Conservation (phyloP, 352 stramenopile species). For the Phytopythium cucurbitacearum region DNA sequence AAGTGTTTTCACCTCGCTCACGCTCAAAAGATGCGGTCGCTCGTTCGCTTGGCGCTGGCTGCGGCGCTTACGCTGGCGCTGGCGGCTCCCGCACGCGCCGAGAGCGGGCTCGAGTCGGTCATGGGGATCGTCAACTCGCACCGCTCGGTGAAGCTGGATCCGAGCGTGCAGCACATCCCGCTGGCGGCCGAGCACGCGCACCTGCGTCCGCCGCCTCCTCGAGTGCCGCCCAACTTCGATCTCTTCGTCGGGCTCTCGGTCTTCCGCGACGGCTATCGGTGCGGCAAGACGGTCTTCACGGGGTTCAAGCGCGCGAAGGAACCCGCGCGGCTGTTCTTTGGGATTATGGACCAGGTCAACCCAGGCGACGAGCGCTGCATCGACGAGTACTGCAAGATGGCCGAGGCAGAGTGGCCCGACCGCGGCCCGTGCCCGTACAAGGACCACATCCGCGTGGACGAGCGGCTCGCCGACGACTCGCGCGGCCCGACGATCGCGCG, state of each 20-base stretch:
- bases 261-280: slow-evolving; percentile 79
- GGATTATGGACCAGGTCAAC: slow-evolving; percentile 83
- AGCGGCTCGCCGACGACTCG: slow-evolving; percentile 62
- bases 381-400: slow-evolving; percentile 78
- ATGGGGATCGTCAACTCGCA: slow-evolving; percentile 60
- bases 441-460: slow-evolving; percentile 68
- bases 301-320: slow-evolving; percentile 66
- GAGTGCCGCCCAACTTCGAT: slow-evolving; percentile 47
- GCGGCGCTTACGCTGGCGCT: slow-evolving; percentile 11
- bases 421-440: slow-evolving; percentile 62
- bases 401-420: slow-evolving; percentile 54
- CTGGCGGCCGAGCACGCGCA: slow-evolving; percentile 23
- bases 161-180: slow-evolving; percentile 73
- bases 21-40: no score
- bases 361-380: slow-evolving; percentile 60
- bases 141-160: slow-evolving; percentile 51
- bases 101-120: slow-evolving; percentile 25
- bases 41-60: slow-evolving; percentile 1
- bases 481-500: slow-evolving; percentile 72
- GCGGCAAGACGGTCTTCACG: slow-evolving; percentile 78
- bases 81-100: slow-evolving; percentile 7
- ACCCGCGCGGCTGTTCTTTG: slow-evolving; percentile 72
- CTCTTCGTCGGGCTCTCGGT: slow-evolving; percentile 77
- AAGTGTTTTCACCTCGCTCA: no score
- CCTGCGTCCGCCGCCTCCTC: slow-evolving; percentile 51